A percentile compares a stretch with the other conserved stretches of the same genome.
phyloP scores from a whole-genome alignment of 106 monocot genomes.

The Phalaenopsis equestris region DNA sequence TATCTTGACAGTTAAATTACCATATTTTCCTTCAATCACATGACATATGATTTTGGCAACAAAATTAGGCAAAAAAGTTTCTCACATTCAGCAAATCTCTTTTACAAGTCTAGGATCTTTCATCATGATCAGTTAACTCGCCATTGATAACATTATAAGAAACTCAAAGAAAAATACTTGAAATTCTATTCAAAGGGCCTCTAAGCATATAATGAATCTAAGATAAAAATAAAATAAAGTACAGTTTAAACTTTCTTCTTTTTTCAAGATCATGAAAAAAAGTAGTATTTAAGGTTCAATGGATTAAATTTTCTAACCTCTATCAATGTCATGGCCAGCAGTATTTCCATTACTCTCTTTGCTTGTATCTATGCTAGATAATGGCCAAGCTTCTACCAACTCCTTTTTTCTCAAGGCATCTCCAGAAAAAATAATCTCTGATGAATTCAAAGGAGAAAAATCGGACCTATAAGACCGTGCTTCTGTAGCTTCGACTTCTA shows the following conservation, averaged over 20 bases:
- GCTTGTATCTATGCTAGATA: slow-evolving; percentile 10
- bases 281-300: neutral
- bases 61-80: neutral
- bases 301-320: slow-evolving; percentile 12
- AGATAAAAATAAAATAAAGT: neutral
- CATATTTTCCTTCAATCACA: neutral
- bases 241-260: neutral
- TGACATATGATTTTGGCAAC: neutral
- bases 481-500: slow-evolving; percentile 73
- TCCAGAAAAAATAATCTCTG: slow-evolving; percentile 31
- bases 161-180: neutral
- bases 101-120: neutral
- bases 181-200: neutral
- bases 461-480: slow-evolving; percentile 52
- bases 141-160: neutral
- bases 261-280: neutral
- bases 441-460: slow-evolving; percentile 38
- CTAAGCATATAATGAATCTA: neutral
- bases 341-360: slow-evolving; percentile 37
- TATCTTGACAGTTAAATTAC: neutral
- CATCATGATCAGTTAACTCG: neutral
- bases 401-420: slow-evolving; percentile 18
- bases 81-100: neutral
- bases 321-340: slow-evolving; percentile 14
- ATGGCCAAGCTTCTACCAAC: slow-evolving; percentile 19